These are phyloP conservation scores for Boletus huronensis DNA, from an alignment of 768 basidiomycete genomes.

Conservation along the genomic window DNA sequence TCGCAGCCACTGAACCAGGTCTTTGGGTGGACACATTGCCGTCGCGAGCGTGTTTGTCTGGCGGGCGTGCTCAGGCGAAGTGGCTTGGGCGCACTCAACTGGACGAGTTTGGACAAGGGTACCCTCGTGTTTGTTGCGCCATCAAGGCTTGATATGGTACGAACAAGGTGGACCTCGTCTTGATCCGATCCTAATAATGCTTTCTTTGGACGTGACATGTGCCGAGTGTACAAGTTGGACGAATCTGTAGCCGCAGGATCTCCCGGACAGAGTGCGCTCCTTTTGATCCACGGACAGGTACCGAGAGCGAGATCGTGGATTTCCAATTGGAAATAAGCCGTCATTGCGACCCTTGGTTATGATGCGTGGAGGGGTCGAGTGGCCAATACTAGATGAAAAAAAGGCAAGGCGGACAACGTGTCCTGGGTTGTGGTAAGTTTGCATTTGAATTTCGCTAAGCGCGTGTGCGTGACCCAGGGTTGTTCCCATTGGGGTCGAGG, in stretches of 20 bases:
- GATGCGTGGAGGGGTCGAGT: neutral
- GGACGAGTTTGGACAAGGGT: neutral
- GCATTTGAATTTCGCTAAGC: slow-evolving; percentile 8
- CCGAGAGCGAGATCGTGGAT: neutral
- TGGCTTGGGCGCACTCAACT: neutral
- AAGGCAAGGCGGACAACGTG: slow-evolving; percentile 14
- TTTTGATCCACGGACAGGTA: neutral
- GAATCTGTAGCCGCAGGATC: neutral
- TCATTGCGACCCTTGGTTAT: slow-evolving; percentile 6
- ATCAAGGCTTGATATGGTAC: slow-evolving; percentile 2
- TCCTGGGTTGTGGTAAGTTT: slow-evolving; percentile 5
- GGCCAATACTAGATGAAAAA: neutral
- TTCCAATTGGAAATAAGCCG: neutral
- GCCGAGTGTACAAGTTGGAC: neutral
- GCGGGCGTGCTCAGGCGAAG: neutral
- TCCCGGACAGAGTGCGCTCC: slow-evolving; percentile 12
- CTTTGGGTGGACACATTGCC: neutral
- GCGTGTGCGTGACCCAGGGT: neutral
- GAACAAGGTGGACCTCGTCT: neutral
- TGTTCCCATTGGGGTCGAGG: neutral
- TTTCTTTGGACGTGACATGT: neutral
- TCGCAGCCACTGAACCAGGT: neutral
- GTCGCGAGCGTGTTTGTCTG: neutral
- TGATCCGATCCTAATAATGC: slow-evolving; percentile 12
- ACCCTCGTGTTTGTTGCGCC: slow-evolving; percentile 1